Conservation (phyloP, 495 filamentous ascomycete genomes). For the Hypoxylon trugodes region DNA sequence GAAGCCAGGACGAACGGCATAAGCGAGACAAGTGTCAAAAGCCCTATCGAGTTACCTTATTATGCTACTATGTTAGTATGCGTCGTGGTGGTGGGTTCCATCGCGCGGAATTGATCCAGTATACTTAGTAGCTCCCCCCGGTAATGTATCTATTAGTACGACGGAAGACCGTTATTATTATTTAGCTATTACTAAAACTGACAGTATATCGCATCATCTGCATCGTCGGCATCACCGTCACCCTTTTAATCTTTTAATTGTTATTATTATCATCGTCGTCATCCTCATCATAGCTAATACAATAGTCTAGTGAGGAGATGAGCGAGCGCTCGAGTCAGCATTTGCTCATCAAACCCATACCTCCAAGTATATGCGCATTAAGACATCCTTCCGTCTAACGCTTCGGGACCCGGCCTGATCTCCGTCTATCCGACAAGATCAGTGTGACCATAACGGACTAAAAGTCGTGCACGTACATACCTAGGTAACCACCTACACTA, state of each 20-base stretch:
- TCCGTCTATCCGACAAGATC: constrained; percentile 42
- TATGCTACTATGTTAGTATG: constrained; percentile 20
- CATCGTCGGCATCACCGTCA: constrained; percentile 14
- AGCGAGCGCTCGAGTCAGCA: constrained; percentile 8
- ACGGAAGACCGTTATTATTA: constrained; percentile 9
- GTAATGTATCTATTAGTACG: constrained; percentile 16
- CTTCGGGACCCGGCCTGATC: constrained; percentile 40
- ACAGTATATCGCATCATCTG: constrained; percentile 34
- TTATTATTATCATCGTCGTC: constrained; percentile 9
- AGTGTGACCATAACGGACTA: constrained; percentile 34
- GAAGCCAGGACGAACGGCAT: constrained; percentile 42
- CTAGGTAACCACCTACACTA: constrained; percentile 10
- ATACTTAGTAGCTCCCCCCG: too few species aligned
- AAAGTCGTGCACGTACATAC: background rate
- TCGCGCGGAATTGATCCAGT: constrained; percentile 12
- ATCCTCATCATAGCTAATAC: constrained; percentile 13
- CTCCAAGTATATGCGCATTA: constrained; percentile 14
- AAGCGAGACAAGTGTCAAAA: constrained; percentile 43
- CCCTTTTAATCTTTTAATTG: constrained; percentile 9
- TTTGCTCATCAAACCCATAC: too few species aligned
- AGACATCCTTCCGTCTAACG: constrained; percentile 30
- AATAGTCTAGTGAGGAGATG: constrained; percentile 17
- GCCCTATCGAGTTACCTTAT: constrained; percentile 38
- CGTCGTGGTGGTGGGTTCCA: constrained; percentile 27
- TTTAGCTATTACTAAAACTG: constrained; percentile 35